Evolutionary conservation across 257 asterid genomes (phyloP).

Genomic region (Solanum lignicaule): DNA sequence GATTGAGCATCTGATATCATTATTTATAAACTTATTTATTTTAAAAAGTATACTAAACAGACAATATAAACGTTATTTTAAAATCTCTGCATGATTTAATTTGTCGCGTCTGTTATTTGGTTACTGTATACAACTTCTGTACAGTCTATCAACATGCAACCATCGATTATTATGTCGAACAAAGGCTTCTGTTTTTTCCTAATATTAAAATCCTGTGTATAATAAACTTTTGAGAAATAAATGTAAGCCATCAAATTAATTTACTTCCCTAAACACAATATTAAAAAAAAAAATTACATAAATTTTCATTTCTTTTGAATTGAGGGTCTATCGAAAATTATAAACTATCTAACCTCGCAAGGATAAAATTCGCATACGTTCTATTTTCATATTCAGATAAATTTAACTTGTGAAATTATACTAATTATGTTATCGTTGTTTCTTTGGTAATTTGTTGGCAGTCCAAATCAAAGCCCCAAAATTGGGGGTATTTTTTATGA

Average conservation of each 20-base stretch:
- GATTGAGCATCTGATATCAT: neutral
- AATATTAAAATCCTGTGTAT: neutral
- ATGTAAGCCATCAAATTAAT: neutral
- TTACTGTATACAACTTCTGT: neutral
- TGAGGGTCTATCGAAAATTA: accelerated
- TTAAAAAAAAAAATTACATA: neutral
- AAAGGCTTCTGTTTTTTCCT: neutral
- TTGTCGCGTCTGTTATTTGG: neutral
- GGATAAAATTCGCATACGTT: accelerated
- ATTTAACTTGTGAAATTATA: too few species aligned
- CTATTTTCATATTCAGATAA: too few species aligned
- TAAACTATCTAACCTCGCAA: too few species aligned
- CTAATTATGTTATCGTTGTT: too few species aligned
- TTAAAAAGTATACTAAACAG: neutral
- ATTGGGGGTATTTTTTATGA: neutral
- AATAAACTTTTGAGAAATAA: neutral
- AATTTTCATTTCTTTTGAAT: neutral
- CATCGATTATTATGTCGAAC: neutral
- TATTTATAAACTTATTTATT: neutral
- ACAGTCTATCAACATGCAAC: neutral
- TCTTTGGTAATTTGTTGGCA: neutral
- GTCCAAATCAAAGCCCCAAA: neutral
- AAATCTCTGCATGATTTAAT: neutral
- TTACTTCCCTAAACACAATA: too few species aligned
- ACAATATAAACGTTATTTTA: neutral